Evolutionary conservation across 768 basidiomycete species (phyloP).

Genomic region (Candolleomyces eurysporus): DNA sequence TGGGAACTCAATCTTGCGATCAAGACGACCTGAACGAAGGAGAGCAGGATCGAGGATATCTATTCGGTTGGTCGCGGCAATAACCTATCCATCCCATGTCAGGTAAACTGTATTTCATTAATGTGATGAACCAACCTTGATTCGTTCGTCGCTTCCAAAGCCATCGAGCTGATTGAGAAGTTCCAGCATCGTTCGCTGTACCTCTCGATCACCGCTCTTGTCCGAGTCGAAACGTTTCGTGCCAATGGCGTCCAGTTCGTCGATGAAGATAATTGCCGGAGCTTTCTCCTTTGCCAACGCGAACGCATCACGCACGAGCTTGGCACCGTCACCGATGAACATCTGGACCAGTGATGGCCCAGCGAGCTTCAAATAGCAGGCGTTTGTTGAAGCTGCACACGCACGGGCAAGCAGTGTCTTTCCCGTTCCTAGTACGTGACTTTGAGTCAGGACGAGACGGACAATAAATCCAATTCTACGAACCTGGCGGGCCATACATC

Average conservation of each 20-base stretch:
- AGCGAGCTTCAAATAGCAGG: conserved; percentile 96
- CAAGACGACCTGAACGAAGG: conserved; percentile 96
- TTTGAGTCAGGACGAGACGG: conserved; percentile 6
- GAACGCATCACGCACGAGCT: conserved; percentile 97
- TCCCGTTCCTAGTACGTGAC: conserved; percentile 63
- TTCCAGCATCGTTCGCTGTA: conserved; percentile 99
- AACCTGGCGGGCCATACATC: conserved; percentile 99
- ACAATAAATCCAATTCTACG: conserved; percentile 15
- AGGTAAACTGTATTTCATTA: conserved; percentile 1
- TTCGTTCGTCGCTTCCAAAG: conserved; percentile 94
- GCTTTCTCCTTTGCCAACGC: conserved; percentile 98
- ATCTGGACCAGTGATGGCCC: conserved; percentile 98
- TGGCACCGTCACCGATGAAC: conserved; percentile 99
- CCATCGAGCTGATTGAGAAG: conserved; percentile 97
- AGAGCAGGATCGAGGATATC: conserved; percentile 98
- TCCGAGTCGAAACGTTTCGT: conserved; percentile 99
- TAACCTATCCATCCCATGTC: conserved; percentile 59
- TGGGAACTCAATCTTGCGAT: conserved; percentile 98
- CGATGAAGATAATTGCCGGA: conserved; percentile 98
- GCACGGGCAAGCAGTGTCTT: conserved; percentile 97
- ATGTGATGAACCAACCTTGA: conserved; percentile 62
- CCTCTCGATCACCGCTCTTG: conserved; percentile 98
- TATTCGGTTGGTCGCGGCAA: conserved; percentile 97
- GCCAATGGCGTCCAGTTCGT: conserved; percentile 97
- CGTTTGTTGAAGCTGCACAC: conserved; percentile 96